These are phyloP conservation scores for Graphiopsis chlorocephala DNA, from an alignment of 2,329 filamentous ascomycete species.

Conservation along the genomic window DNA sequence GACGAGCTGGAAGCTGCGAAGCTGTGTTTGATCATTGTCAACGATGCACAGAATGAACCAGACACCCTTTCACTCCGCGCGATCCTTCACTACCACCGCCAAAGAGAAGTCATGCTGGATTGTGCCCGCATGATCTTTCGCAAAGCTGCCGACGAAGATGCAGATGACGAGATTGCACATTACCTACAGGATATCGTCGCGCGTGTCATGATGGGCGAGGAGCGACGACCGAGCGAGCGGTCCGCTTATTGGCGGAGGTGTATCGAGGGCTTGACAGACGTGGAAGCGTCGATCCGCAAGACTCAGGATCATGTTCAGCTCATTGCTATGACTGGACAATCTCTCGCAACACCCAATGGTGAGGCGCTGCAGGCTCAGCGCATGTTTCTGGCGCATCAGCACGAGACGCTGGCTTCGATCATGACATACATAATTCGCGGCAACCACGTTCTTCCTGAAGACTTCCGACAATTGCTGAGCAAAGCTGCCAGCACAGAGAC, in stretches of 20 bases:
- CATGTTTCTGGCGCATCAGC: constrained; percentile 78
- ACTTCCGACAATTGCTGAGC: constrained; percentile 71
- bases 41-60: constrained; percentile 60
- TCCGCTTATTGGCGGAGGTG: constrained; percentile 71
- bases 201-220: constrained; percentile 52
- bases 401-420: constrained; percentile 82
- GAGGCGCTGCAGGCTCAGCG: constrained; percentile 80
- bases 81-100: constrained; percentile 83
- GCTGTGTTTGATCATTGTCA: constrained; percentile 67
- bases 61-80: constrained; percentile 75
- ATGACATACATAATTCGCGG: constrained; percentile 75
- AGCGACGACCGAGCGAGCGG: constrained; percentile 53
- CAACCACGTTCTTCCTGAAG: constrained; percentile 64
- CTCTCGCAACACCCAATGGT: constrained; percentile 61
- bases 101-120: constrained; percentile 78
- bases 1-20: constrained; percentile 83
- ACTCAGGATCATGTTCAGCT: constrained; percentile 75
- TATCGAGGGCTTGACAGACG: constrained; percentile 69
- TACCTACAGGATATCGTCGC: constrained; percentile 56
- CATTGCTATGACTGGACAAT: constrained; percentile 69
- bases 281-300: constrained; percentile 73
- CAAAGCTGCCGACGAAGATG: constrained; percentile 42
- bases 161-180: constrained; percentile 56
- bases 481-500: constrained; percentile 68
- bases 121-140: constrained; percentile 73